Conservation (phyloP, 305 asterid genomes). For the Solanum aculeatissimum region DNA sequence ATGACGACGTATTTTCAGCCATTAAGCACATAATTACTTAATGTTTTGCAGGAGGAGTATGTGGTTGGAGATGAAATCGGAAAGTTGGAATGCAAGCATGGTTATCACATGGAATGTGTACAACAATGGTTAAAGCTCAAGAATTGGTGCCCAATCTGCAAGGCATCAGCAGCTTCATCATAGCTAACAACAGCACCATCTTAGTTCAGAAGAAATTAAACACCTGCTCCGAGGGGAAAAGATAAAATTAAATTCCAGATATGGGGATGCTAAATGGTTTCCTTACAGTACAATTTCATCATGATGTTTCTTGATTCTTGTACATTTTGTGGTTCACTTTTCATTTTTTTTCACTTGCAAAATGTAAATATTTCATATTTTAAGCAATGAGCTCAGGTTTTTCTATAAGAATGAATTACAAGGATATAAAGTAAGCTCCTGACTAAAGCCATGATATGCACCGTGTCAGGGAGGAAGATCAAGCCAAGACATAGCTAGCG, state of each 20-base stretch:
- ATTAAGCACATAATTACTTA: background rate
- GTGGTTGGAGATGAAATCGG: conserved; percentile 58
- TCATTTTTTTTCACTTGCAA: background rate
- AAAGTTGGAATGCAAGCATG: conserved; percentile 50
- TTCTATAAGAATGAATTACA: background rate
- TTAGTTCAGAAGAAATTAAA: background rate
- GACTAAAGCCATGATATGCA: background rate
- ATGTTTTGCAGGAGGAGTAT: conserved; percentile 59
- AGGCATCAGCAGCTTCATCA: conserved; percentile 31
- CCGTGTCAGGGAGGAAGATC: background rate
- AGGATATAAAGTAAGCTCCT: background rate
- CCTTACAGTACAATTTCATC: background rate
- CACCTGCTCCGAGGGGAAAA: background rate
- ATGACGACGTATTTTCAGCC: background rate
- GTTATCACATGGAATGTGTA: conserved; percentile 55
- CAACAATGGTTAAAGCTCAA: conserved; percentile 50
- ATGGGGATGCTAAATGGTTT: background rate
- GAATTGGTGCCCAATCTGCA: conserved; percentile 98
- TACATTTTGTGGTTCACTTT: background rate
- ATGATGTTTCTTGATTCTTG: background rate
- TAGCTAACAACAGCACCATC: background rate
- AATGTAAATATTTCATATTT: background rate
- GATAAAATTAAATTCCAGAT: background rate
- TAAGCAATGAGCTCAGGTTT: background rate
- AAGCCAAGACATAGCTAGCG: background rate